Evolutionary conservation across 2,329 filamentous ascomycete genomes (phyloP).

Genomic region (Emydomyces testavorans): DNA sequence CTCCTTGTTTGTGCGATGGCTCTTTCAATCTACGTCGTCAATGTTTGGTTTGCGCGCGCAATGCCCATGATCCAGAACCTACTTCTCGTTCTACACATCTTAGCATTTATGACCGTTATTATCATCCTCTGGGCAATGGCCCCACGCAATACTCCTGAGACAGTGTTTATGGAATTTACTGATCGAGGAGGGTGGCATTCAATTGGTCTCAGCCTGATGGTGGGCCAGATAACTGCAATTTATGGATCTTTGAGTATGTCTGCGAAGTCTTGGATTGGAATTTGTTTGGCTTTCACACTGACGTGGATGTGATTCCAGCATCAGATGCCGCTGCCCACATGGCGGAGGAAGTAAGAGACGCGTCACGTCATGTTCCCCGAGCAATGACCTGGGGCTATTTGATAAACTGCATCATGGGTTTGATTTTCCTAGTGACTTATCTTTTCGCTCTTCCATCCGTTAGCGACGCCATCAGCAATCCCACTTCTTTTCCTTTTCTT

Average conservation of each 20-base stretch:
- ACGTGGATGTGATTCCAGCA: conserved; percentile 7
- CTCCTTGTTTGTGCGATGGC: conserved; percentile 22
- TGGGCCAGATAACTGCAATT: conserved; percentile 34
- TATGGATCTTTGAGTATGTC: conserved; percentile 27
- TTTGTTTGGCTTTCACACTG: neutral
- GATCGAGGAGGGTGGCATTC: conserved; percentile 22
- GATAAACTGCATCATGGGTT: conserved; percentile 29
- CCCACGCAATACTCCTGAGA: conserved; percentile 19
- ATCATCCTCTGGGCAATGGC: conserved; percentile 24
- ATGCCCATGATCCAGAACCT: conserved; percentile 25
- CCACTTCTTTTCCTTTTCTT: conserved; percentile 31
- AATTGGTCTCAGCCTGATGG: conserved; percentile 29
- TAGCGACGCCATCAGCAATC: conserved; percentile 22
- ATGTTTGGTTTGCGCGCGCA: conserved; percentile 21
- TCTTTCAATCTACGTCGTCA: conserved; percentile 22
- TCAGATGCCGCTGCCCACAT: conserved; percentile 21
- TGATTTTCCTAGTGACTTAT: conserved; percentile 28
- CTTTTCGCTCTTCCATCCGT: conserved; percentile 30
- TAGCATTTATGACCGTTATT: conserved; percentile 26
- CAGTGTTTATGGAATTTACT: conserved; percentile 22
- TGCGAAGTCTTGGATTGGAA: neutral
- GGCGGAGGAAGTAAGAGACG: conserved; percentile 33
- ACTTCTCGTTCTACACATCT: conserved; percentile 25
- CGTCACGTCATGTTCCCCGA: conserved; percentile 27
- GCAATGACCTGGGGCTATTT: conserved; percentile 28